Base-by-base conservation (phyloP, 176 grass and related monocot genomes). In the Oryza officinalis region DNA sequence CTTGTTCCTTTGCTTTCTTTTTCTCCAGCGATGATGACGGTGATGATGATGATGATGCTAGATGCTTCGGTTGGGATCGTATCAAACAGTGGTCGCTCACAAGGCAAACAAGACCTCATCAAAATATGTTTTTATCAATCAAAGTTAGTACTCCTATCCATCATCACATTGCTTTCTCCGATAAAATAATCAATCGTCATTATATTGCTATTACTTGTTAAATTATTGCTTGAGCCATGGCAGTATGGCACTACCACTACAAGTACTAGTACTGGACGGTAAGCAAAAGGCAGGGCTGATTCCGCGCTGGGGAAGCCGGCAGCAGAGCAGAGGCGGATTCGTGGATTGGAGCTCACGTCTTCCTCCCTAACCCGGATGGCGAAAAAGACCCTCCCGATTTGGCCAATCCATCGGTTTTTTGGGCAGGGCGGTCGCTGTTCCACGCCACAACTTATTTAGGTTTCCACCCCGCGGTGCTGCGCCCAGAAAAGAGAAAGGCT, bases 271-370 rank as follows among this genome's bases (percentile, higher is more conserved):
- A 67, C 13, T 57, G 46, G 79, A 71, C 71, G 66, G 28, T 47
- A 81, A 71, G 79, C 79, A 27, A 27, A 81, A 81, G 80, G 14
- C 22, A 63, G 63, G 45, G 54, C 70, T 64, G 70, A 46, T 65
- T 74, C n/a, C 6, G 1, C 45, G 35, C 18, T n/a, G 52, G 45
- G 52, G 52, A 57, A 20, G 17, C 50, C 50, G 50, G 18, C 17
- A 18, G 40, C 40, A 41, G 40, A 18, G 40, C 40, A 41, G 40
- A 41, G 12, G 33, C 6, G 14, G 63, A 74, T 83, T 74, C 61
- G 28, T 67, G 72, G 61, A 76, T 67, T 76, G 72, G 71, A 84
- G n/a, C 64, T 75, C 81, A 84, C 44, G 72, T 75, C 81, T 74
- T 22, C 57, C 69, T 22, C 57, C 26, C 6, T 8, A 22, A 6